Base-by-base conservation (phyloP, 345 rosid genomes). In the Jatropha curcas region DNA sequence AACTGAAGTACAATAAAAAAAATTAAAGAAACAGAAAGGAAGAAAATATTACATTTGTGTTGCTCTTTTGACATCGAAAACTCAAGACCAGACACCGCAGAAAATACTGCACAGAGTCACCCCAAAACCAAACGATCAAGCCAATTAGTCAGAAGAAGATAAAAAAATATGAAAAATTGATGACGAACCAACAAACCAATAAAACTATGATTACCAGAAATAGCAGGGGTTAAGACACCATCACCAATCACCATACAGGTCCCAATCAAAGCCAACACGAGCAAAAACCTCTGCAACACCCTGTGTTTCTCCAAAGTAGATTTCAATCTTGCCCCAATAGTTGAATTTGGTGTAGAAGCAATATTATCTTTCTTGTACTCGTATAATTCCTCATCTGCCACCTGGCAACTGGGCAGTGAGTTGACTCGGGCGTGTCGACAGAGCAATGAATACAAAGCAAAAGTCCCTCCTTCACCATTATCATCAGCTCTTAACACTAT, bases 171-270 rank as follows among this genome's bases (percentile, higher is more conserved):
- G 5, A 25, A 10, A 27, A 59, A 73, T 17, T 25, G 37, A 27
- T 30, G 17, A 46, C 35, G 71, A 75, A 16, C 3, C 5, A 69
- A 65, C 28, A 20, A 65, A 56, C 17, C 67, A 77, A 4, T 7
- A 34, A 71, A 78, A 11, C 45, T 5, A 4, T n/a, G 43, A n/a
- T 62, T 76, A 93, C 98, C 98, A 22, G 97, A 93, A 79, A 93
- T 80, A 4, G 97, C 95, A 69, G 98, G 95, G 6, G 95, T 88
- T 22, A 90, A 89, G 59, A 93, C 91, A 71, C 97, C 97, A 81
- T 93, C 98, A 74, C 98, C 98, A 75, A 93, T 91, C 52, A 91
- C 94, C 98, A 93, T 93, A 85, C 94, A 93, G 59, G 98, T 88
- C 76, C 98, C 98, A 78, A 93, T 80, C 87, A 93, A 83, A 79